Evolutionary conservation across 192 early-diverging fungal species (phyloP).

Genomic region (Haplosporangium gracile): DNA sequence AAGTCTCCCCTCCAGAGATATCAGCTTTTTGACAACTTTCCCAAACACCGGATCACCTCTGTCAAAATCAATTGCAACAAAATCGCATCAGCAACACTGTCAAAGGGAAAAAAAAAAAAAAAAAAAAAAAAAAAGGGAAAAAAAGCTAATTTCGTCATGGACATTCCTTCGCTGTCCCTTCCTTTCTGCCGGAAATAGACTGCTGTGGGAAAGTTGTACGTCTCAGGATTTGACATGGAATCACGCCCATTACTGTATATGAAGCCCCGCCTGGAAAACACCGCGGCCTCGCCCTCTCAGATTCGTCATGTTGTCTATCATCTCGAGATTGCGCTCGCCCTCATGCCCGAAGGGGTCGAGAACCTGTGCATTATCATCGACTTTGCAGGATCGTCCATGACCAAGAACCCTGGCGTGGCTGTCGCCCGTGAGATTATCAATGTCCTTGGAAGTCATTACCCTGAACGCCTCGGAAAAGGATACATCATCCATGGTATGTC

Average conservation of each 20-base stretch:
- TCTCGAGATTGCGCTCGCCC: conserved; percentile 80
- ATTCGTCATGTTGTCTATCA: conserved; percentile 87
- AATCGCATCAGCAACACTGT: background rate
- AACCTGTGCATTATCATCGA: conserved; percentile 87
- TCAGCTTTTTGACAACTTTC: too few species aligned
- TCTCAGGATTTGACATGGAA: conserved; percentile 84
- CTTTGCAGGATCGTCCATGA: conserved; percentile 75
- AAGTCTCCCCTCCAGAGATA: too few species aligned
- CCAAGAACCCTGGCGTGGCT: conserved; percentile 76
- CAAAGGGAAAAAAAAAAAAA: background rate
- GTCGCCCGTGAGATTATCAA: conserved; percentile 86
- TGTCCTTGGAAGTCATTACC: conserved; percentile 90
- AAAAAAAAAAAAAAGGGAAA: background rate
- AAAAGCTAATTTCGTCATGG: background rate
- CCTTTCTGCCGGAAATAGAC: conserved; percentile 49
- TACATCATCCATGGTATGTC: conserved; percentile 76
- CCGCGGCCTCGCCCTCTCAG: conserved; percentile 77
- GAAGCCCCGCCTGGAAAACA: conserved; percentile 85
- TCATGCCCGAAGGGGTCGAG: conserved; percentile 84
- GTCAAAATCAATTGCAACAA: background rate
- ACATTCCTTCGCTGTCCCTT: conserved; percentile 25
- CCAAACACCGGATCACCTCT: too few species aligned
- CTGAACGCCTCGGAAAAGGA: conserved; percentile 81
- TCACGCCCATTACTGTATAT: conserved; percentile 85
- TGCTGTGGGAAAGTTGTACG: conserved; percentile 85